Conservation (phyloP, 192 early-diverging fungal genomes). For the Coemansia aciculifera region DNA sequence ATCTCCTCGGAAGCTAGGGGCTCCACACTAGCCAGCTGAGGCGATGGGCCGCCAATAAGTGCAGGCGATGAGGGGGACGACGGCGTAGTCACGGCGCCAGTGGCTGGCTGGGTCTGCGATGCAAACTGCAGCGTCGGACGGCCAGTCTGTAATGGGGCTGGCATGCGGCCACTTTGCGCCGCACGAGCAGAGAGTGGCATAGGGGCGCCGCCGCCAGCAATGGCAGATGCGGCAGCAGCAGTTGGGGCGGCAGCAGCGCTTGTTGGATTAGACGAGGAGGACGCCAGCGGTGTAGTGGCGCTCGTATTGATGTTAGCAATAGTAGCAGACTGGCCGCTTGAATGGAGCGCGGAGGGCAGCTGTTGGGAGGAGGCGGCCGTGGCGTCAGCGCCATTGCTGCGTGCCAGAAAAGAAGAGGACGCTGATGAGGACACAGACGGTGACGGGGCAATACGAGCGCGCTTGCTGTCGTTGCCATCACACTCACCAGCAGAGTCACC, state of each 20-base stretch:
- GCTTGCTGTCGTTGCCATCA: constrained; percentile 40
- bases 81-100: constrained; percentile 13
- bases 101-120: constrained; percentile 19
- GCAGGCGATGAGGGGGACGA: constrained; percentile 24
- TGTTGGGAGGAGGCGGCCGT: constrained; percentile 13
- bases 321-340: constrained; percentile 14
- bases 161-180: constrained; percentile 33
- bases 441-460: constrained; percentile 13
- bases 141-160: constrained; percentile 24
- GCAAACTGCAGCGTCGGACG: constrained; percentile 11
- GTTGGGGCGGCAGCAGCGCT: neutral
- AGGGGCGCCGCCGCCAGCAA: constrained; percentile 18
- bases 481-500: constrained; percentile 12
- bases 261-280: constrained; percentile 13
- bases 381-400: constrained; percentile 7
- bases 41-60: constrained; percentile 1
- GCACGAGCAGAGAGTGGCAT: constrained; percentile 24
- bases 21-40: constrained; percentile 11
- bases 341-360: neutral
- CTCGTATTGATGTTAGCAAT: constrained; percentile 1
- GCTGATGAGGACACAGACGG: neutral
- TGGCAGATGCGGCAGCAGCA: neutral
- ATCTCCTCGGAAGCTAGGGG: constrained; percentile 26
- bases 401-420: constrained; percentile 8
- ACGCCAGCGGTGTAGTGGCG: constrained; percentile 14